Evolutionary conservation across 75 land plant species (phyloP).

Genomic region (Cryptomeria japonica): DNA sequence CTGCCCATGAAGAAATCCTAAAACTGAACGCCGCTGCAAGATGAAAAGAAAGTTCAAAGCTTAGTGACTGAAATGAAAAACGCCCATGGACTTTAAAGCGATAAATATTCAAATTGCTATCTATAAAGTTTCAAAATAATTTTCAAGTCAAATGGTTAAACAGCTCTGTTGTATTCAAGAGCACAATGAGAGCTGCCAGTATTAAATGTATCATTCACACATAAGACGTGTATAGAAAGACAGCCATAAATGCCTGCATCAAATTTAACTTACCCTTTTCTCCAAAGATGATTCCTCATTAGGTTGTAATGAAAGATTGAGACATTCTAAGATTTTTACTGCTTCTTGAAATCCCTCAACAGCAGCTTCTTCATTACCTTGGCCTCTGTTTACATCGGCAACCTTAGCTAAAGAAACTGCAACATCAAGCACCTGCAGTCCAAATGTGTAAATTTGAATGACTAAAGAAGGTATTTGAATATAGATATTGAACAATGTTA

Average conservation of each 20-base stretch:
- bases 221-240: neutral
- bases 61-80: neutral
- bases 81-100: no score
- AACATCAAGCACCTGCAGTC: slow-evolving; percentile 67
- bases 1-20: slow-evolving; percentile 49
- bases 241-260: neutral
- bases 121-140: neutral
- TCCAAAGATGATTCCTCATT: slow-evolving; percentile 45
- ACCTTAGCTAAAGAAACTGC: slow-evolving; percentile 94
- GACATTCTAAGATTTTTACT: slow-evolving; percentile 56
- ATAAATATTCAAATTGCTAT: neutral
- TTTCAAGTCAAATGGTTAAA: neutral
- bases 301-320: slow-evolving; percentile 30
- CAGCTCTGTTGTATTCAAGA: neutral
- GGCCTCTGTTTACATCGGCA: slow-evolving; percentile 80
- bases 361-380: slow-evolving; percentile 64
- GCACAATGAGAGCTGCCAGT: neutral
- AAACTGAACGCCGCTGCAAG: slow-evolving; percentile 44
- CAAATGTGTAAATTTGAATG: neutral
- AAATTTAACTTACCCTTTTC: slow-evolving; percentile 42
- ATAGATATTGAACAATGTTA: neutral
- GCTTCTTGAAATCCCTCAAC: slow-evolving; percentile 85
- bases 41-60: neutral
- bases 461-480: neutral
- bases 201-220: neutral